Base-by-base conservation (phyloP, 2,329 filamentous ascomycete genomes). In the Neofusicoccum laricinum region DNA sequence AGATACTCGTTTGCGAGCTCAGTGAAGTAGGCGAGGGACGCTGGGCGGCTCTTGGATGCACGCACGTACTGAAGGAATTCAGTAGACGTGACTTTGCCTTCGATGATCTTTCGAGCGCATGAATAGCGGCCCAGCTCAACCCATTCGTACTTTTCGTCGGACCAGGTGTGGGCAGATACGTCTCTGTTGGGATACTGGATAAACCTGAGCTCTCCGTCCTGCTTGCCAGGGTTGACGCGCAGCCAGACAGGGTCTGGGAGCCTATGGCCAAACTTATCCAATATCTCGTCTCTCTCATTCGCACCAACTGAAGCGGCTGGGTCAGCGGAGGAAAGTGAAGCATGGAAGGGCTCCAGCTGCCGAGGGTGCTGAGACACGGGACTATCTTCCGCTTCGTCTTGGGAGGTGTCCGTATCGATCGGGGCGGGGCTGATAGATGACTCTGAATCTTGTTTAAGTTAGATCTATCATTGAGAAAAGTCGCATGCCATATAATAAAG, bases 161-260 rank as follows among this genome's bases (percentile, higher is more conserved):
- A 78, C 81, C 81, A 83, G 65, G 81, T 78, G 61, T 82, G 80
- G 1, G 80, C 80, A 30, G 78, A 78, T 4, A 82, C 73, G 63
- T 82, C 79, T 51, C 79, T 75, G 65, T 81, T 82, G 0, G 79
- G 79, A 67, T 83, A 79, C 55, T 78, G 75, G 36, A 80, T 76
- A 70, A 82, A 82, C 14, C 78, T 72, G 17, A 82, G 70, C 65
- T 81, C 75, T 8, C 80, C 80, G 55, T 81, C 72, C 32, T 73
- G 71, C 19, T 66, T 65, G 30, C 77, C 77, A 15, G 66, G 61
- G 25, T 72, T 63, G 46, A 71, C 68, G 4, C 72, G 71, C 25
- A 82, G 73, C 64, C 71, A 76, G 15, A 77, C 76, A 4, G 75
- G 74, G 17, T 77, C 73, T n/a, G 80, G 79, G 2, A 82, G 71